A percentile compares a stretch with the other conserved stretches of the same genome.
Conservation (phyloP, 2,329 filamentous ascomycete species). For the Lecanoromycetidae sp. region DNA sequence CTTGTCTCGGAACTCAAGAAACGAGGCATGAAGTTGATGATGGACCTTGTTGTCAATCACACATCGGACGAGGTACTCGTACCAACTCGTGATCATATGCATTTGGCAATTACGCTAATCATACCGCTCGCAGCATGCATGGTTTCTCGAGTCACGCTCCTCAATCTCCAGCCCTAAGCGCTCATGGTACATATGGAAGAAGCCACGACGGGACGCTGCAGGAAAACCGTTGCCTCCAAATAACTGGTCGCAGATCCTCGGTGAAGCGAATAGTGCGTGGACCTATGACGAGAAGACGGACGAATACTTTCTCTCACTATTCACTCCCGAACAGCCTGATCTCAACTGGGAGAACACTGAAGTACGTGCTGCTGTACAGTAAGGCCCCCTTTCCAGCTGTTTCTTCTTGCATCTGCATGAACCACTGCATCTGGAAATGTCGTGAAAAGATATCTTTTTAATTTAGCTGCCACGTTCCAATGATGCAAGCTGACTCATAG, state of each 20-base stretch:
- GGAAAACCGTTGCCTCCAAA: constrained; percentile 50
- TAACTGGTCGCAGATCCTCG: constrained; percentile 58
- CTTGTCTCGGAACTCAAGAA: constrained; percentile 33
- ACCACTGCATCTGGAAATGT: too few species aligned
- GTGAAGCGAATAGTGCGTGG: constrained; percentile 47
- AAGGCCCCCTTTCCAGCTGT: neutral
- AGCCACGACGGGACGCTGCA: constrained; percentile 17
- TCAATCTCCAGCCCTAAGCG: constrained; percentile 52
- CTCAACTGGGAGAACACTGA: constrained; percentile 71
- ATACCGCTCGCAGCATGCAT: constrained; percentile 59
- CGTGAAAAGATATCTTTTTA: neutral
- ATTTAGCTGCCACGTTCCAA: neutral
- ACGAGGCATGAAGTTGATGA: constrained; percentile 38
- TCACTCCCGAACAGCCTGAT: constrained; percentile 64
- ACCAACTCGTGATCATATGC: constrained; percentile 35
- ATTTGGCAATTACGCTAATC: constrained; percentile 52
- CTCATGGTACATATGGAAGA: constrained; percentile 55
- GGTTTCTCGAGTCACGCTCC: constrained; percentile 56
- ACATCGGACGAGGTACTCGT: constrained; percentile 31
- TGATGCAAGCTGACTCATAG: neutral
- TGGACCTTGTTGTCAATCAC: constrained; percentile 38
- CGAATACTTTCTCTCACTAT: constrained; percentile 69
- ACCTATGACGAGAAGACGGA: constrained; percentile 58
- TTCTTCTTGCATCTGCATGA: too few species aligned
- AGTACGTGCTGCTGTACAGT: constrained; percentile 56